Evolutionary conservation across 2,329 filamentous ascomycete species (phyloP), one percentile per base, ranked within the genome.

Genomic region (Apiospora phragmitis): DNA sequence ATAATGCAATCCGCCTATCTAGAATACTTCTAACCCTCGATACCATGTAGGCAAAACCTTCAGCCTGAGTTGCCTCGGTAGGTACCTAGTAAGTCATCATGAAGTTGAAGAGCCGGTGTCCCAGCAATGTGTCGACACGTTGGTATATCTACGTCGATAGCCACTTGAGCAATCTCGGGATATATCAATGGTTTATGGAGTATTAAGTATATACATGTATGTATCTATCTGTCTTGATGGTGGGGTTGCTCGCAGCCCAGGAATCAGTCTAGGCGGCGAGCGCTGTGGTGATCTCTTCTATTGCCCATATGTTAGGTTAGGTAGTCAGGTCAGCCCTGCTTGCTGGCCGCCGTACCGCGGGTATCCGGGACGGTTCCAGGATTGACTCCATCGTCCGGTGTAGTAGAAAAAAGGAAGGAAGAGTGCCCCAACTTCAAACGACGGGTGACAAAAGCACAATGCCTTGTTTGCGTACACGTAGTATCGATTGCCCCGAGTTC

Each of bases 301-400:
- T 62, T 62, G 55, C 38, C 55, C 55, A 62, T 9, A 38, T 62
- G 32, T n/a, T n/a, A n/a, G n/a, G n/a, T n/a, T n/a, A n/a, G n/a
- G n/a, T 38, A 32, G 55, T 62, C 55, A 62, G 55, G 55, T 62
- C 55, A 38, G 55, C 55, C 55, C 55, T 62, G 55, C 55, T 59
- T 6, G 51, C 29, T 59, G 51, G 29, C 38, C 55, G 55, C 21
- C 32, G 55, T 38, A 38, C 32, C 55, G 32, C 55, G 55, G 55
- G 55, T 62, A 62, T 38, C 55, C 55, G 55, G 55, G 55, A 62
- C 32, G 21, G 55, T 38, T 62, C 55, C 55, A 62, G 32, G 16
- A 35, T 62, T 24, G 55, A 62, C 55, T 62, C 55, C 55, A 62
- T 62, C 55, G 32, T 62, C 32, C 21, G 55, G 55, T 62, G 32